A percentile compares a stretch with the other conserved stretches of the same genome.
These are phyloP conservation scores for Penicillium sp. DNA, from an alignment of 2,329 filamentous ascomycete species.

Conservation along the genomic window DNA sequence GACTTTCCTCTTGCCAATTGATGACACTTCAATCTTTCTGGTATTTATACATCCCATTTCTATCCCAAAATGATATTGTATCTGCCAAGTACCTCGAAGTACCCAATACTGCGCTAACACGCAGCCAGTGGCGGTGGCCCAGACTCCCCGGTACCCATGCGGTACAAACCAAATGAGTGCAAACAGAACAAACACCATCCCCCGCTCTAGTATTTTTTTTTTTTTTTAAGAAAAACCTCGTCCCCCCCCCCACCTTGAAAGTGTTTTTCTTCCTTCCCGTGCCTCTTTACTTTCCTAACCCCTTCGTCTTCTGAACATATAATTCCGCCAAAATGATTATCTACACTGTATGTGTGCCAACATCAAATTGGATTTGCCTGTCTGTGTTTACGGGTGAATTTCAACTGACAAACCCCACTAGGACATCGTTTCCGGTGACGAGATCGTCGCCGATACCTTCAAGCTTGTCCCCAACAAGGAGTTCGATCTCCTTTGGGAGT, in stretches of 20 bases:
- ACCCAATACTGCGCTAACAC: not conserved
- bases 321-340: slow-evolving; percentile 66
- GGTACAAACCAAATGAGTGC: not conserved
- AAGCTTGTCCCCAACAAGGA: slow-evolving; percentile 61
- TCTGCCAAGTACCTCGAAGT: not conserved
- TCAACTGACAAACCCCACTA: slow-evolving; percentile 40
- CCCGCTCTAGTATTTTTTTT: slow-evolving; percentile 5
- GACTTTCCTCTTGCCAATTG: not conserved
- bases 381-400: slow-evolving; percentile 2
- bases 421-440: slow-evolving; percentile 87
- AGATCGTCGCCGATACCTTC: slow-evolving; percentile 96
- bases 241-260: slow-evolving; percentile 27
- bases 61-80: no score
- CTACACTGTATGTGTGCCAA: slow-evolving; percentile 55
- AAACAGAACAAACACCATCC: slow-evolving; percentile 14
- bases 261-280: slow-evolving; percentile 23
- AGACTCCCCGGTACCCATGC: not conserved
- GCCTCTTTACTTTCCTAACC: slow-evolving; percentile 22
- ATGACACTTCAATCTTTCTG: rapidly evolving
- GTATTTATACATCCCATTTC: no score
- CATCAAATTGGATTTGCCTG: not conserved
- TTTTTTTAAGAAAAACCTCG: slow-evolving; percentile 16
- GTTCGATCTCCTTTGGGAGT: slow-evolving; percentile 80
- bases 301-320: slow-evolving; percentile 14
- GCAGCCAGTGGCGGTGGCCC: not conserved